Conservation (phyloP, 2,329 filamentous ascomycete genomes). For the Scopulariopsis brevicaulis region DNA sequence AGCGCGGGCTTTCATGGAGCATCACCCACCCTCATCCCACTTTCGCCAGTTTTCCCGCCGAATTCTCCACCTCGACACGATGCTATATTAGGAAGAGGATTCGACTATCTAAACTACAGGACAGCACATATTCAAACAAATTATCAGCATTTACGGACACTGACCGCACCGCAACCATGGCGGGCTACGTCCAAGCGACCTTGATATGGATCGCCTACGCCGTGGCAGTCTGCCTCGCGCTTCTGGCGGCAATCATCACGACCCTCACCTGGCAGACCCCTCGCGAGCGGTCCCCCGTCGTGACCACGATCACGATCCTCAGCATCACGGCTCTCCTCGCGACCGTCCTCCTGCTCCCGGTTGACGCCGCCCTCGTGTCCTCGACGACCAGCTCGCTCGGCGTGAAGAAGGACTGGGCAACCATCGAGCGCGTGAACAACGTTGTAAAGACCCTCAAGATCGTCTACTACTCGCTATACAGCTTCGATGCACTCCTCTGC, state of each 20-base stretch:
- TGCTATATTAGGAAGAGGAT: not conserved
- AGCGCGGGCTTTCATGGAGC: not conserved
- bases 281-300: conserved; percentile 70
- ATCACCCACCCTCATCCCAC: not conserved
- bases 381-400: conserved; percentile 72
- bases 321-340: conserved; percentile 81
- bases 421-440: conserved; percentile 62
- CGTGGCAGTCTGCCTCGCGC: conserved; percentile 64
- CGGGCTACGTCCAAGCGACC: conserved; percentile 62
- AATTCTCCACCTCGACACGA: not conserved
- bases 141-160: not conserved
- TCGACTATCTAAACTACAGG: not conserved
- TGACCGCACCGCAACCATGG: conserved; percentile 1
- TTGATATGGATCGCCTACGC: conserved; percentile 94
- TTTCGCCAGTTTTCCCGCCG: not conserved
- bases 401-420: conserved; percentile 90
- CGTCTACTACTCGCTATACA: conserved; percentile 90
- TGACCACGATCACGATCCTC: conserved; percentile 76
- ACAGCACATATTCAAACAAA: not conserved
- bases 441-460: conserved; percentile 75
- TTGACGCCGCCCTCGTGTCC: conserved; percentile 90
- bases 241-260: conserved; percentile 70
- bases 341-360: conserved; percentile 82
- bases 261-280: conserved; percentile 88
- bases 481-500: conserved; percentile 80